A percentile compares a stretch with the other conserved stretches of the same genome.
These are phyloP conservation scores for Thelonectria rubi DNA, from an alignment of 2,329 filamentous ascomycete genomes.

Conservation along the genomic window DNA sequence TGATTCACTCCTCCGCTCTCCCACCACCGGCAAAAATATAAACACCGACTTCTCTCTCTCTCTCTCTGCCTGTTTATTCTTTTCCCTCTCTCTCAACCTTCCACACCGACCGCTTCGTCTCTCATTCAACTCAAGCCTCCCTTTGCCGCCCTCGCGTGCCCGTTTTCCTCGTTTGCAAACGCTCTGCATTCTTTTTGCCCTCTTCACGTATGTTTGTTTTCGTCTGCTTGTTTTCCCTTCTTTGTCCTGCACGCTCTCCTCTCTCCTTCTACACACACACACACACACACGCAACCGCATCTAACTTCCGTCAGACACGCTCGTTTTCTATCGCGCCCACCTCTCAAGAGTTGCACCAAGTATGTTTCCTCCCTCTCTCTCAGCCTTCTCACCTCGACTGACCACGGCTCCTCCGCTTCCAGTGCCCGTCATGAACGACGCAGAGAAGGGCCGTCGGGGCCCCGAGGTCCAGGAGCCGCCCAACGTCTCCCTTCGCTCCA, in stretches of 20 bases:
- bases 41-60: conserved; percentile 9
- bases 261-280: background rate
- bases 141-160: conserved; percentile 19
- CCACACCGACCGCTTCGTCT: conserved; percentile 22
- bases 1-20: conserved; percentile 32
- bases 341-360: conserved; percentile 26
- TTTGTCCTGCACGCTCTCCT: background rate
- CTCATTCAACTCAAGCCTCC: conserved; percentile 22
- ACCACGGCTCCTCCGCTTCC: conserved; percentile 8
- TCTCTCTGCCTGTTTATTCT: conserved; percentile 33
- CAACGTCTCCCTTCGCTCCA: conserved; percentile 17
- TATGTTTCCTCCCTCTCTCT: conserved; percentile 18
- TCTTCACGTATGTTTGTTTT: background rate
- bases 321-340: conserved; percentile 29
- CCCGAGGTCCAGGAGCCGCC: conserved; percentile 19
- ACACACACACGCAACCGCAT: background rate
- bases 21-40: background rate
- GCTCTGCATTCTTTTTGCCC: background rate
- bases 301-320: conserved; percentile 30
- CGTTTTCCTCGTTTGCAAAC: background rate
- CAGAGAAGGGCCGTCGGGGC: conserved; percentile 41
- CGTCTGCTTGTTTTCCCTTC: background rate
- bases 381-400: conserved; percentile 15
- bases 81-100: background rate
- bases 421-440: conserved; percentile 44